Evolutionary conservation across 495 filamentous ascomycete species (phyloP).

Genomic region (Hypoxylon fragiforme): DNA sequence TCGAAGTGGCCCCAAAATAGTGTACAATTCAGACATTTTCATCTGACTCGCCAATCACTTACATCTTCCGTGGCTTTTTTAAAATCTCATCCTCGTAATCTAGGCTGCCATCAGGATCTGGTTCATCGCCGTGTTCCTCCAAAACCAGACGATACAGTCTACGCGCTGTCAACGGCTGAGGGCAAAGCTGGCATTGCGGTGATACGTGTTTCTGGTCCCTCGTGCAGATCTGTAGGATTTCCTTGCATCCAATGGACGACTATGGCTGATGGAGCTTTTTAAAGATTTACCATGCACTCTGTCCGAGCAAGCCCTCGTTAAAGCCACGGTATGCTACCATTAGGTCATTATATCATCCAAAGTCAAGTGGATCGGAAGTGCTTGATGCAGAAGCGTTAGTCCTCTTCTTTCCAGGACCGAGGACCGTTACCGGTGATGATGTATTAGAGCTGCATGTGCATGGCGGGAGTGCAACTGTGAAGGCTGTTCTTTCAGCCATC

Average conservation of each 20-base stretch:
- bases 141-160: constrained; percentile 68
- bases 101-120: constrained; percentile 1
- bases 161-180: constrained; percentile 84
- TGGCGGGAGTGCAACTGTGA: constrained; percentile 85
- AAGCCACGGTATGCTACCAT: constrained; percentile 77
- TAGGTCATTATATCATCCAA: constrained; percentile 74
- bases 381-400: constrained; percentile 83
- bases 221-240: constrained; percentile 64
- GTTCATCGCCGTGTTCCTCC: constrained; percentile 2
- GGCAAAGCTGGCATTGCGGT: constrained; percentile 91
- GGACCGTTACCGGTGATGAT: constrained; percentile 89
- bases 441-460: constrained; percentile 92
- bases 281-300: constrained; percentile 81
- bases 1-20: constrained; percentile 12
- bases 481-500: constrained; percentile 80
- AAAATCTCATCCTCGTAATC: not conserved
- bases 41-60: constrained; percentile 2
- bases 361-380: constrained; percentile 44
- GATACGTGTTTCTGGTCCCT: constrained; percentile 82
- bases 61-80: not conserved
- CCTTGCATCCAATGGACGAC: constrained; percentile 3
- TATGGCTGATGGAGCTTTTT: constrained; percentile 6
- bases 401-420: constrained; percentile 83
- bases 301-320: constrained; percentile 64
- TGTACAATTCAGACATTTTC: constrained; percentile 3